These are phyloP conservation scores for Termitomyces sp. DNA, from an alignment of 768 basidiomycete species.

Conservation along the genomic window DNA sequence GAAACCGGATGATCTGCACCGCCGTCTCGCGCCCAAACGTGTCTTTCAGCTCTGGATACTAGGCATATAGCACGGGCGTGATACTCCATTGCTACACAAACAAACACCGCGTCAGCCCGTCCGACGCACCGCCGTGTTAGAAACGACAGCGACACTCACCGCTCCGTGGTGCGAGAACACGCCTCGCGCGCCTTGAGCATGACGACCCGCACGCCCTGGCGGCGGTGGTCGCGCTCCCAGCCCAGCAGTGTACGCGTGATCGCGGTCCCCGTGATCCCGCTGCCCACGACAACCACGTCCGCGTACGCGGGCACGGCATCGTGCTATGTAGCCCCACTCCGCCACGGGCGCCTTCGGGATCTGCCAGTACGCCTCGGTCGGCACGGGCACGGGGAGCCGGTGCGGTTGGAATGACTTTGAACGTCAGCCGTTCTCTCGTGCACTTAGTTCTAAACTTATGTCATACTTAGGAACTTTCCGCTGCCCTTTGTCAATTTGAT, in stretches of 20 bases:
- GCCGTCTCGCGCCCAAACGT: conserved; percentile 42
- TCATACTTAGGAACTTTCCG: conserved; percentile 51
- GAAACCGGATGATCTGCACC: conserved; percentile 54
- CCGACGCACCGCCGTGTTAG: too few relatives aligned
- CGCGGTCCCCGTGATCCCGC: conserved; percentile 68
- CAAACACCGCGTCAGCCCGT: too few relatives aligned
- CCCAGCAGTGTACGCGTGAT: conserved; percentile 52
- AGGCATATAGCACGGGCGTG: conserved; percentile 53
- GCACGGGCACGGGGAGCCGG: conserved; percentile 55
- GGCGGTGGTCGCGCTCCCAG: conserved; percentile 14
- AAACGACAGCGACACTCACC: conserved; percentile 33
- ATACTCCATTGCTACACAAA: conserved; percentile 56
- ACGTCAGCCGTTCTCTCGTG: conserved; percentile 33
- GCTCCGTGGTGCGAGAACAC: conserved; percentile 71
- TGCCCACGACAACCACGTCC: conserved; percentile 71
- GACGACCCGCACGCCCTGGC: conserved; percentile 40
- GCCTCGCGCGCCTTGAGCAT: conserved; percentile 80
- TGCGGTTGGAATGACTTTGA: conserved; percentile 64
- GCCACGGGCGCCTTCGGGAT: conserved; percentile 46
- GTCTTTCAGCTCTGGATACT: conserved; percentile 45
- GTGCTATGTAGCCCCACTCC: conserved; percentile 19
- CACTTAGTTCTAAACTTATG: conserved; percentile 3
- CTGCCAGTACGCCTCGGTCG: conserved; percentile 63
- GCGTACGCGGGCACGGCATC: conserved; percentile 33
- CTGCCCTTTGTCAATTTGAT: conserved; percentile 64